These are phyloP conservation scores for Syncephalis plumigaleata DNA, from an alignment of 371 early-diverging fungal species.

Conservation along the genomic window DNA sequence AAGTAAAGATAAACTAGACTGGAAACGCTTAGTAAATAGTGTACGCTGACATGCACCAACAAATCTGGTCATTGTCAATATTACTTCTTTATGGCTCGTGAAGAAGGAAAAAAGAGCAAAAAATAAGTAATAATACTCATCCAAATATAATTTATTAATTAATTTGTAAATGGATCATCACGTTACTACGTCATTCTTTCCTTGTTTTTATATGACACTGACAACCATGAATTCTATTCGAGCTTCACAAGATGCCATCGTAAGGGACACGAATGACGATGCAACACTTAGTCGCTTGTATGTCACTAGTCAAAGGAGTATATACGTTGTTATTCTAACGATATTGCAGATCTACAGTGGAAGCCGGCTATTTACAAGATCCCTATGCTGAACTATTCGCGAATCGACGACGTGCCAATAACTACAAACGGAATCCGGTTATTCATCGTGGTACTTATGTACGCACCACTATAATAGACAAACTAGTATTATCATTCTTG, in stretches of 20 bases:
- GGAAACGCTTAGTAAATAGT: no score
- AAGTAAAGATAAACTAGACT: no score
- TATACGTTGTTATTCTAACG: neutral
- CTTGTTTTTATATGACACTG: neutral
- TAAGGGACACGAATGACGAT: conserved; percentile 75
- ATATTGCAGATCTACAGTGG: conserved; percentile 55
- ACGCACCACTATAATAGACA: conserved; percentile 48
- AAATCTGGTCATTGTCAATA: no score
- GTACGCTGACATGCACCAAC: no score
- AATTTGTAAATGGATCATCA: no score
- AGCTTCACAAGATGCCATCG: conserved; percentile 28
- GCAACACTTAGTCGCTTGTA: conserved; percentile 66
- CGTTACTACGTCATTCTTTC: no score
- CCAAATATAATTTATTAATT: no score
- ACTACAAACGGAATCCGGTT: neutral
- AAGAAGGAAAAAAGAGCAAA: no score
- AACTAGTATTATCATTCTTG: conserved; percentile 39
- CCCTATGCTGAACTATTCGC: conserved; percentile 63
- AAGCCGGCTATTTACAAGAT: conserved; percentile 62
- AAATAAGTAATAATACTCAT: no score
- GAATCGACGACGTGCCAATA: conserved; percentile 11
- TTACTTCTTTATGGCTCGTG: no score
- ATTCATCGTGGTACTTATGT: conserved; percentile 10
- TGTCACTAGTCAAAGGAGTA: conserved; percentile 3
- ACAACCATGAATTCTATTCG: neutral